Percentiles rank a stretch among this genome's conserved stretches.
Conservation (phyloP, 2,329 filamentous ascomycete species). For the Ophiostoma triangulosporum region DNA sequence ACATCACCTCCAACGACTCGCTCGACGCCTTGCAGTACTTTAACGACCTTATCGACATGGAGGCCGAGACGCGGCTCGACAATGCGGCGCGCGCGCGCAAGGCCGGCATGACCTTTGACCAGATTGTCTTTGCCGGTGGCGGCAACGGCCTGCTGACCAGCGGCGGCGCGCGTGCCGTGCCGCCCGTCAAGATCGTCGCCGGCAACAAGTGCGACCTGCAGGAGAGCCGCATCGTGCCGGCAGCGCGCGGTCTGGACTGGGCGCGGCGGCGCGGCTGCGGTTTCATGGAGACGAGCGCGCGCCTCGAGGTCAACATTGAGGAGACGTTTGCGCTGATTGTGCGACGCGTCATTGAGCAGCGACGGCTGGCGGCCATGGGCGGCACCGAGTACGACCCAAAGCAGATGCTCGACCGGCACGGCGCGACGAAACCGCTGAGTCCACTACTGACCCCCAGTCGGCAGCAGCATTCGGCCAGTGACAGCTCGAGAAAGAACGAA, state of each 20-base stretch:
- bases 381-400: conserved; percentile 27
- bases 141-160: conserved; percentile 10
- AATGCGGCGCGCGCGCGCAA: conserved; percentile 40
- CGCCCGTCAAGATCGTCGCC: conserved; percentile 70
- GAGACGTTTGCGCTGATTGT: conserved; percentile 69
- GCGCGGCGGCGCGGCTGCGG: conserved; percentile 58
- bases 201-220: conserved; percentile 80
- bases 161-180: conserved; percentile 37
- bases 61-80: conserved; percentile 55
- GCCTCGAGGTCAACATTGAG: conserved; percentile 77
- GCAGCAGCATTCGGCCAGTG: not conserved
- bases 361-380: conserved; percentile 35
- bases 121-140: conserved; percentile 1
- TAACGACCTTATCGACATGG: conserved; percentile 73
- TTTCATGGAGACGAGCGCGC: conserved; percentile 81
- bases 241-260: conserved; percentile 63
- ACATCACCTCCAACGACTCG: conserved; percentile 59
- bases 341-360: conserved; percentile 45
- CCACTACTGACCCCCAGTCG: conserved; percentile 29
- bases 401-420: conserved; percentile 33
- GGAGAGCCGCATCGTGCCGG: conserved; percentile 53
- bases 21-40: conserved; percentile 65
- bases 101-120: conserved; percentile 23
- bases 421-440: conserved; percentile 44
- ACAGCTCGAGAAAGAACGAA: conserved; percentile 7